Evolutionary conservation across 2,329 filamentous ascomycete species (phyloP), one percentile per base, ranked within the genome.

Genomic region (Pestalotiopsis sp.): DNA sequence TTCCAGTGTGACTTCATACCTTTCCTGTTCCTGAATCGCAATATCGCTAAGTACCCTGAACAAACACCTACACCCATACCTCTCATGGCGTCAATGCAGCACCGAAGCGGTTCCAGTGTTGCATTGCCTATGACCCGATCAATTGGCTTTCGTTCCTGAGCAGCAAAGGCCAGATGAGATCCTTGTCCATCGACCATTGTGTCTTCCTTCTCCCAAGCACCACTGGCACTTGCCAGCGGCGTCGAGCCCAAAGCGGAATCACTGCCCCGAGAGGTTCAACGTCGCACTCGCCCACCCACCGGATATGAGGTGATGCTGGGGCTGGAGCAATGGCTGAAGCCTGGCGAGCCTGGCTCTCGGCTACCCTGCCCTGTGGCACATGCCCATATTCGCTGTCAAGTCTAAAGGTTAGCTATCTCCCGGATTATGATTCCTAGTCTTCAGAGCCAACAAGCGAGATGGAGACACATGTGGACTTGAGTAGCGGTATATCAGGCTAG

Each of bases 11-110:
- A 61, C 65, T 61, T 66, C 52, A 45, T 62, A 61, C 57, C 65
- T 67, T 67, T 67, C 65, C 66, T 64, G 66, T 67, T 67, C 66
- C 66, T 67, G 59, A 67, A 55, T 63, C n/a, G 25, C 63, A 65
- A 57, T 65, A 55, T 57, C 41, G 31, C 38, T 27, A 45, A 45
- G 14, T 36, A 31, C 23, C 36, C 49, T 25, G 39, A 45, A 27
- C 14, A 55, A 7, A 65, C 23, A n/a, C 38, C 38, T n/a, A 20
- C 62, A 64, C 62, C 49, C 59, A 62, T n/a, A 20, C 63, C 63
- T 41, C 20, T 52, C 45, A 52, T 23, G 39, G 45, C 31, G 25
- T 65, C 45, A 57, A 65, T 39, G 45, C 63, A 55, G 45, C 49
- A 64, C 45, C 49, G 9, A 58, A 63, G 36, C 25, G n/a, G 14